Evolutionary conservation across 108 stramenopile genomes (phyloP).

Genomic region (Bacterosira constricta): DNA sequence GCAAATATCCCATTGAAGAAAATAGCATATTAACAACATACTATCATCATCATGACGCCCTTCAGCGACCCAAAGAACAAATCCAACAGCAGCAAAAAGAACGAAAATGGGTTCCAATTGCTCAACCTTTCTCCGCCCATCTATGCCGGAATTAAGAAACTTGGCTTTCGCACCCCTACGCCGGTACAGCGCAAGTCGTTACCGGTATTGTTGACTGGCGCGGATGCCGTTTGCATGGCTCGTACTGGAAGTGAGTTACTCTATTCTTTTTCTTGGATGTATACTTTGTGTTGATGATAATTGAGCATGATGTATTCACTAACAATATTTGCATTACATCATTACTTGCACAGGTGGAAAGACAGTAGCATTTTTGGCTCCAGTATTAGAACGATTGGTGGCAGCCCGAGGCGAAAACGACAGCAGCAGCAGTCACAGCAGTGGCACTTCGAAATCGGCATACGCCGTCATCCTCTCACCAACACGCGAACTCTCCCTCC

Average conservation of each 20-base stretch:
- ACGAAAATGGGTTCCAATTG: conserved; percentile 79
- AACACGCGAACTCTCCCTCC: conserved; percentile 94
- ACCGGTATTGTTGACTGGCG: conserved; percentile 88
- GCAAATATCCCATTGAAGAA: too few species aligned
- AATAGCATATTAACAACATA: too few species aligned
- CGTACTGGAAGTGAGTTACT: conserved; percentile 76
- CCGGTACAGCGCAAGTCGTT: conserved; percentile 97
- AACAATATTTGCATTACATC: conserved; percentile 20
- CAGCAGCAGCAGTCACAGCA: not conserved
- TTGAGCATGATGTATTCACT: not conserved
- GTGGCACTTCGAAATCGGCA: conserved; percentile 21
- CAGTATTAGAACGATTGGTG: conserved; percentile 85
- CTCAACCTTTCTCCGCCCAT: conserved; percentile 78
- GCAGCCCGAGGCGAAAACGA: conserved; percentile 44
- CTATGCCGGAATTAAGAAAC: conserved; percentile 83
- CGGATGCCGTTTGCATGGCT: conserved; percentile 96
- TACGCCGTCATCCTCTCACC: conserved; percentile 92
- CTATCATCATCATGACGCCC: not conserved
- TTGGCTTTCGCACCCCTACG: conserved; percentile 96
- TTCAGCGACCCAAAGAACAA: conserved; percentile 23
- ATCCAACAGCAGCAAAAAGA: conserved; percentile 24
- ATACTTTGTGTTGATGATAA: not conserved
- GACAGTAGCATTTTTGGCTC: conserved; percentile 95
- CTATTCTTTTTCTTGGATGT: not conserved
- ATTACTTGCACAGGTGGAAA: conserved; percentile 69